Conservation (phyloP, 1,284 basidiomycete species). For the Tausonia pullulans region DNA sequence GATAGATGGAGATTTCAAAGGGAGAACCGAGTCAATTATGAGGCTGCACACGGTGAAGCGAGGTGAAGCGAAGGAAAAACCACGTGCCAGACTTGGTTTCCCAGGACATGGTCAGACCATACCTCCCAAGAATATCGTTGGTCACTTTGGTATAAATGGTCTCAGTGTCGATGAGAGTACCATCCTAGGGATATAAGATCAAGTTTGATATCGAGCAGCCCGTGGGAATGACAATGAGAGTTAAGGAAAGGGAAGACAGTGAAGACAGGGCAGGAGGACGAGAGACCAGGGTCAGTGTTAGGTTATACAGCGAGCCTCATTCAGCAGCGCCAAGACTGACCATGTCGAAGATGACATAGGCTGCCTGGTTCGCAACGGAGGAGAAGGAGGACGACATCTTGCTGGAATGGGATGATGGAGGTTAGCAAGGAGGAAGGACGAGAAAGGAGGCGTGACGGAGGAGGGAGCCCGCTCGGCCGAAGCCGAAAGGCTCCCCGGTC, state of each 20-base stretch:
- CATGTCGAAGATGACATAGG: conserved; percentile 38
- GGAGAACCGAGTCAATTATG: background rate
- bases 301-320: background rate
- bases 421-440: background rate
- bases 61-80: background rate
- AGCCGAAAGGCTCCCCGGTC: background rate
- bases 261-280: background rate
- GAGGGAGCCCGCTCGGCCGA: background rate
- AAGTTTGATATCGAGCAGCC: background rate
- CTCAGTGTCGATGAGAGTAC: conserved; percentile 18
- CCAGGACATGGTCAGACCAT: conserved; percentile 32
- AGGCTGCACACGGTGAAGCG: background rate
- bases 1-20: no score
- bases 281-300: background rate
- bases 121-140: conserved; percentile 32
- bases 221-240: background rate
- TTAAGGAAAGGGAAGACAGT: background rate
- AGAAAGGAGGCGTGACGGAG: background rate
- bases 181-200: background rate
- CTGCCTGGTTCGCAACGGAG: conserved; percentile 17
- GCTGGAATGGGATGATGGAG: background rate
- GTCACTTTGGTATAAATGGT: conserved; percentile 31
- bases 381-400: background rate
- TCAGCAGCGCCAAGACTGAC: conserved; percentile 30
- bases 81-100: conserved; percentile 31